These are phyloP conservation scores for Arabidopsis arenosa DNA, from an alignment of 345 rosid species.

Conservation along the genomic window DNA sequence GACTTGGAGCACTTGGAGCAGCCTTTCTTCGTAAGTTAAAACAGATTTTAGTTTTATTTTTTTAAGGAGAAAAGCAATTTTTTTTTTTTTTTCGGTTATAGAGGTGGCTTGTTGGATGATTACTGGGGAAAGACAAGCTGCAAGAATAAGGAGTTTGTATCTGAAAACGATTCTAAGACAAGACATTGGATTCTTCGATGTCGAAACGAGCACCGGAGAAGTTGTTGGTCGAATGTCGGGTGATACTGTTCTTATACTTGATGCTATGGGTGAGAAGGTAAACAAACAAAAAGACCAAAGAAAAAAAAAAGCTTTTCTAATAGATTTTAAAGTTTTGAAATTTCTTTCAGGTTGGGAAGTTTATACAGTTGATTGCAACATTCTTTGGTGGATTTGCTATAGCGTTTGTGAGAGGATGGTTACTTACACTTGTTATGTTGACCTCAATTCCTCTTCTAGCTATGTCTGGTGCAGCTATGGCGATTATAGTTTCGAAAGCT, in stretches of 20 bases:
- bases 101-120: too few species aligned
- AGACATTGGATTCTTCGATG: neutral
- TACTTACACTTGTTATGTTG: neutral
- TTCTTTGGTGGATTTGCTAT: neutral
- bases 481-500: neutral
- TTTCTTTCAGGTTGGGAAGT: neutral
- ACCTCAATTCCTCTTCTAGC: neutral
- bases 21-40: neutral
- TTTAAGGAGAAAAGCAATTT: too few species aligned
- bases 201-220: neutral
- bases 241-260: neutral
- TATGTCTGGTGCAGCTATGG: neutral
- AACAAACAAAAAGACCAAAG: neutral
- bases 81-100: too few species aligned
- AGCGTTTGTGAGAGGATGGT: neutral
- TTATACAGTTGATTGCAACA: neutral
- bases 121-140: neutral
- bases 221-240: neutral
- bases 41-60: too few species aligned
- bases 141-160: neutral
- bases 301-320: too few species aligned
- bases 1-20: neutral
- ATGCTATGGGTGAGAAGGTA: neutral
- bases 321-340: too few species aligned
- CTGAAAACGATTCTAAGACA: neutral